Conservation (phyloP, 1,139 yeast species). For the Casaregolazyma suthepensis region DNA sequence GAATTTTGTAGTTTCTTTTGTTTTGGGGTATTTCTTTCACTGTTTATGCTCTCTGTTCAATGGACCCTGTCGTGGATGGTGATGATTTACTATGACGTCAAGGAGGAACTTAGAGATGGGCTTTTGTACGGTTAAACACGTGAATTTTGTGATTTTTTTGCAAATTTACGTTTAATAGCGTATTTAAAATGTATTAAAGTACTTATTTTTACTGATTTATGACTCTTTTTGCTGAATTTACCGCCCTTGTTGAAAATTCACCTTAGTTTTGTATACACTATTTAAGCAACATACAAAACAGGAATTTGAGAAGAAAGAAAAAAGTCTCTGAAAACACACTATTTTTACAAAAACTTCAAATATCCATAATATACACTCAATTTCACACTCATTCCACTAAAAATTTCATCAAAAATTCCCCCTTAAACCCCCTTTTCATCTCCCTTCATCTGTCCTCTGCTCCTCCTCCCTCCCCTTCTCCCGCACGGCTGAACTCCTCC, state of each 20-base stretch:
- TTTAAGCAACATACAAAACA: not conserved
- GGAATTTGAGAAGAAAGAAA: not conserved
- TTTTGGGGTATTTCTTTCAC: not conserved
- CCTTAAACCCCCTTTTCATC: not conserved
- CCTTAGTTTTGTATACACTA: not conserved
- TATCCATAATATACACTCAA: too few species aligned
- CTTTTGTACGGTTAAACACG: not conserved
- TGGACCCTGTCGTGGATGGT: not conserved
- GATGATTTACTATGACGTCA: not conserved
- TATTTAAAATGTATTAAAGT: too few species aligned
- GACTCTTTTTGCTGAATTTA: not conserved
- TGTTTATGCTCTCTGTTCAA: not conserved
- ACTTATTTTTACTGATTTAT: not conserved
- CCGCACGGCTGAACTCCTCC: slow-evolving; percentile 6
- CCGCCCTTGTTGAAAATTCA: not conserved
- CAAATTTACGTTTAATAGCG: not conserved
- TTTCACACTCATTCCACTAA: too few species aligned
- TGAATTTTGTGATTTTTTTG: not conserved
- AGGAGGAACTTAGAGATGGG: not conserved
- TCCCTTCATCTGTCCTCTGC: not conserved
- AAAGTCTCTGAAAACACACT: not conserved
- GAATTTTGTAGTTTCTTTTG: too few species aligned
- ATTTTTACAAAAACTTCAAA: not conserved
- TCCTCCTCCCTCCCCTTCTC: slow-evolving; percentile 12
- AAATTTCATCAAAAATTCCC: not conserved